These are phyloP conservation scores for Cucurbita maxima DNA, from an alignment of 306 rosid species.

Conservation along the genomic window DNA sequence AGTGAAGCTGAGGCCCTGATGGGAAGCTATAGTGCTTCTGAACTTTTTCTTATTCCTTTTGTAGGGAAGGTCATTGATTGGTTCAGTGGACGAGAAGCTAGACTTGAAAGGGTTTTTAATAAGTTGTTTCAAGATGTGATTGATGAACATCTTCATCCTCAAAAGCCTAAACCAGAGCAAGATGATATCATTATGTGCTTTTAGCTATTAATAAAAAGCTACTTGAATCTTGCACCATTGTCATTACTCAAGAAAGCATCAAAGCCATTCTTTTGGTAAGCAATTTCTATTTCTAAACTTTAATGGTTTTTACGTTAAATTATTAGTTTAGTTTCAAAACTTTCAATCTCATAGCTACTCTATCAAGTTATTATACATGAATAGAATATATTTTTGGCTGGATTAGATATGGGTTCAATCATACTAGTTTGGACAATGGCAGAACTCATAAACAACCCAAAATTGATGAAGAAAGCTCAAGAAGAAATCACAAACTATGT, in stretches of 20 bases:
- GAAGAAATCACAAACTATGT: constrained; percentile 18
- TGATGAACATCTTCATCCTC: constrained; percentile 11
- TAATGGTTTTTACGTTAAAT: too few species aligned
- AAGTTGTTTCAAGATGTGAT: constrained; percentile 30
- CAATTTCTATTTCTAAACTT: neutral
- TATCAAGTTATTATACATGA: neutral
- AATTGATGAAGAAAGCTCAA: constrained; percentile 24
- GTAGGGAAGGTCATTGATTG: constrained; percentile 9
- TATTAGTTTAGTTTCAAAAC: too few species aligned
- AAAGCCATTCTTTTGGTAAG: constrained; percentile 28
- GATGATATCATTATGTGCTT: constrained; percentile 18
- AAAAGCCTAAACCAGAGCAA: constrained; percentile 1
- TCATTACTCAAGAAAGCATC: constrained; percentile 11
- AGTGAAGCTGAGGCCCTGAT: constrained; percentile 18
- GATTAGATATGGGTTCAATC: neutral
- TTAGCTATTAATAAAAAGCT: constrained; percentile 5
- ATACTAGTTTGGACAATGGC: constrained; percentile 27
- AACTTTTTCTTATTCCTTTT: constrained; percentile 17
- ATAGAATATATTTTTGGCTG: constrained; percentile 4
- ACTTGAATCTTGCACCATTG: neutral
- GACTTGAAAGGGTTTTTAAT: constrained; percentile 16
- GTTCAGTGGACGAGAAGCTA: constrained; percentile 6
- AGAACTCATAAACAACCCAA: constrained; percentile 20
- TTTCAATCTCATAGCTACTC: too few species aligned
- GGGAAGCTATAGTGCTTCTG: constrained; percentile 17